Conservation (phyloP, 2,329 filamentous ascomycete species). For the Beauveria bassiana region DNA sequence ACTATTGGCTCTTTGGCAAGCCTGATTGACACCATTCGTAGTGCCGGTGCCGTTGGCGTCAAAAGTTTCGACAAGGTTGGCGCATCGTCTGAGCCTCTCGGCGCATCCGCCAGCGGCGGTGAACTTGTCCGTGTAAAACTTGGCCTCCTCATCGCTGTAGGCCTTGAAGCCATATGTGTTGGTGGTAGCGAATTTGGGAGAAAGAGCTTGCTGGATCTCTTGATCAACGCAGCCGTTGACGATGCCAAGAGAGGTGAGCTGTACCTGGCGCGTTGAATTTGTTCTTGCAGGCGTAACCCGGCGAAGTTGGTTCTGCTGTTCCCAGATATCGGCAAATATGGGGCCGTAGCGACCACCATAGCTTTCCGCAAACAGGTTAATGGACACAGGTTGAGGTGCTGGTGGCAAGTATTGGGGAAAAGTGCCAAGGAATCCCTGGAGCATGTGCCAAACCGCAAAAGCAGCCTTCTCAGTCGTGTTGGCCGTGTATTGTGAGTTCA, state of each 20-base stretch:
- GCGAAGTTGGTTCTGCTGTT: conserved; percentile 54
- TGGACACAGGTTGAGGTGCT: conserved; percentile 39
- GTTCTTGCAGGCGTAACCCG: conserved; percentile 39
- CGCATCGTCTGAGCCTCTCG: conserved; percentile 45
- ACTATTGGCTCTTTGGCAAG: conserved; percentile 44
- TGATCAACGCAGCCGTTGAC: conserved; percentile 65
- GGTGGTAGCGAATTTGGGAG: conserved; percentile 49
- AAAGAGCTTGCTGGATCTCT: conserved; percentile 50
- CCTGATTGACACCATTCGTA: conserved; percentile 28
- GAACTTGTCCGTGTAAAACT: conserved; percentile 33
- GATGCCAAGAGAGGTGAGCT: conserved; percentile 57
- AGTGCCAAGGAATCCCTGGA: conserved; percentile 51
- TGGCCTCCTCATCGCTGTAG: conserved; percentile 44
- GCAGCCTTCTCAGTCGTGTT: conserved; percentile 51
- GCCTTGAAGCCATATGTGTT: conserved; percentile 59
- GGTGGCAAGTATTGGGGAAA: conserved; percentile 53
- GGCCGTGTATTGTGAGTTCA: conserved; percentile 37
- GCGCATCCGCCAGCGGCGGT: conserved; percentile 38
- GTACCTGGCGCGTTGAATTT: conserved; percentile 49
- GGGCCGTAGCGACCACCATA: conserved; percentile 66
- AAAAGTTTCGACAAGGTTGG: conserved; percentile 28
- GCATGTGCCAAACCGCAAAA: conserved; percentile 56
- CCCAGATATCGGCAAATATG: conserved; percentile 49
- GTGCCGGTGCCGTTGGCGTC: conserved; percentile 37
- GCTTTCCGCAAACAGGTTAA: conserved; percentile 62